Base-by-base conservation (phyloP, 179 eudicot species). In the Beta lomatogona region DNA sequence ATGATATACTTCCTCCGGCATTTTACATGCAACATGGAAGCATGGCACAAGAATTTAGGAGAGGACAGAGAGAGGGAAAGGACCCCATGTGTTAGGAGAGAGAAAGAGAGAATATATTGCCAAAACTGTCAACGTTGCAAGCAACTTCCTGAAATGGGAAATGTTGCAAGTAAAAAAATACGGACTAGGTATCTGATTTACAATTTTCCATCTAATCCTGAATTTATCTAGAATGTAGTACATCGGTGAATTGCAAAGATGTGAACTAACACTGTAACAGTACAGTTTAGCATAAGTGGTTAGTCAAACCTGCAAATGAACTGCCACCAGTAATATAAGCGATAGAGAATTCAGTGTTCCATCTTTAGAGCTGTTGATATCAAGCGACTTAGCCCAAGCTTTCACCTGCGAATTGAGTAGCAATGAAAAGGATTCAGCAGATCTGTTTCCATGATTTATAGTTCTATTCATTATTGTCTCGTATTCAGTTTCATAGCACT, bases 351-450 rank as follows among this genome's bases (percentile, higher is more conserved):
- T 95, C 82, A 95, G 74, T n/a, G 99, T 92, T 82, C 90, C 88
- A 48, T 94, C 98, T 82, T 85, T 91, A 64, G 99, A 90, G 86
- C 97, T 91, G 85, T 96, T 96, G 72, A 96, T 94, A 70, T 86
- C 85, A 57, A 92, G 90, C 78, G 93, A 92, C 80, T 90, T 94
- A 75, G 98, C 99, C 99, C 99, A 96, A 75, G 87, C 85, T 88
- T 96, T 96, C 87, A 94, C 84, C 99, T 96, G 93, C 83, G 82
- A 48, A 71, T 80, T 16, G 75, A 45, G 21, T 55, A 52, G 73
- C 70, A 67, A 71, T 76, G 79, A 45, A 79, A 25, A 82, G 57
- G 63, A 22, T 80, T 73, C 58, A 4, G 64, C 28, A 67, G 52
- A 57, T 69, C 21, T 4, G 50, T 44, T 50, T 19, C 15, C 48